phyloP scores from a whole-genome alignment of 768 basidiomycete genomes.

The Podaxis carcinomalis region DNA sequence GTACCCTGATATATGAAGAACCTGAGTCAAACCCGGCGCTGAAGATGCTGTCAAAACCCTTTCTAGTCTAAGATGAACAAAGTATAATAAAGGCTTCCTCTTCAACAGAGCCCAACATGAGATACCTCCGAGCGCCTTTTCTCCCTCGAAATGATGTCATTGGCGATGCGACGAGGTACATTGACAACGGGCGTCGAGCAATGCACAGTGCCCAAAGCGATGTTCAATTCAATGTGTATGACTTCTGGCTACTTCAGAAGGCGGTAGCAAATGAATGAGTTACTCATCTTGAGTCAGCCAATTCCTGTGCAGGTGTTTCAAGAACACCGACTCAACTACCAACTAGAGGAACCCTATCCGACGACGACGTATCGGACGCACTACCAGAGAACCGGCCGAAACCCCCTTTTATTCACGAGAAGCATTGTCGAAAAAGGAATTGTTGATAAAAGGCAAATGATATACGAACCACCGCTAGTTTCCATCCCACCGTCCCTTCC shows the following conservation, averaged over 20 bases:
- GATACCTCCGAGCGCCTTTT: neutral
- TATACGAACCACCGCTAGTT: neutral
- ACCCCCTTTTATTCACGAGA: neutral
- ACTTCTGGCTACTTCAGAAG: neutral
- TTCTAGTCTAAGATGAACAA: neutral
- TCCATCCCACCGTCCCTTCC: neutral
- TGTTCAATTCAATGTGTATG: neutral
- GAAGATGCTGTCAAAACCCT: conserved; percentile 1
- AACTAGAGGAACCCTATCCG: neutral
- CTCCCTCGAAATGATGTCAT: neutral
- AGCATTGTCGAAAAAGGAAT: neutral
- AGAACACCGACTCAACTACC: neutral
- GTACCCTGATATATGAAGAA: neutral
- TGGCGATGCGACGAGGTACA: neutral
- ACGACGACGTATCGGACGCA: neutral
- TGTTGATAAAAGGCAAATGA: conserved; percentile 2
- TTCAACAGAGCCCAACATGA: neutral
- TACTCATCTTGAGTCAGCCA: neutral
- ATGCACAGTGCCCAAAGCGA: neutral
- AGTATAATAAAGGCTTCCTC: neutral
- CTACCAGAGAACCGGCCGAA: conserved; percentile 4
- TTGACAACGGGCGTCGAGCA: neutral
- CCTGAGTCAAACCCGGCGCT: conserved; percentile 1
- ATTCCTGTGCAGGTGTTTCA: conserved; percentile 3
- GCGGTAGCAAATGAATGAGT: neutral